phyloP scores from a whole-genome alignment of 1,139 yeast genomes.

The Ogataea hybrid region DNA sequence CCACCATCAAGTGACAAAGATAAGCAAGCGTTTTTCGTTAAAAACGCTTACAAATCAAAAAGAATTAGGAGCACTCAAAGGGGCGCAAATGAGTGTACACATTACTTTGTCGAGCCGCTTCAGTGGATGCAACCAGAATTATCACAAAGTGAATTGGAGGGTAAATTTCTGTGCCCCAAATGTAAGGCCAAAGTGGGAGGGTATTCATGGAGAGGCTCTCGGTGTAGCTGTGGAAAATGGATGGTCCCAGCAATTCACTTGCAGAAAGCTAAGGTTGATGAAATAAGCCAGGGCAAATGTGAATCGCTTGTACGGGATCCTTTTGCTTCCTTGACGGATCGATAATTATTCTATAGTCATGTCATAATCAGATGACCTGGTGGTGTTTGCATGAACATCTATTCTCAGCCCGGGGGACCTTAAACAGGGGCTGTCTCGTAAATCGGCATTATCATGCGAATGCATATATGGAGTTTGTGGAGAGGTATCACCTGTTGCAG shows the following conservation, averaged over 20 bases:
- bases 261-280: slow-evolving; percentile 79
- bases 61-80: slow-evolving; percentile 53
- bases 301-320: background rate
- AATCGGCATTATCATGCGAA: slow-evolving; percentile 4
- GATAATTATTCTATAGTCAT: slow-evolving; percentile 48
- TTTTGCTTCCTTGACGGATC: background rate
- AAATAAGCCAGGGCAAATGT: slow-evolving; percentile 21
- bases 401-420: slow-evolving; percentile 13
- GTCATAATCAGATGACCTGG: slow-evolving; percentile 43
- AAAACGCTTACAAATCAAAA: slow-evolving; percentile 58
- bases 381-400: slow-evolving; percentile 23
- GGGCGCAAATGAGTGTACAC: slow-evolving; percentile 71
- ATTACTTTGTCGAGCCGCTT: slow-evolving; percentile 81
- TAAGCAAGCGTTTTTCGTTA: slow-evolving; percentile 60
- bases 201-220: slow-evolving; percentile 91
- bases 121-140: slow-evolving; percentile 88
- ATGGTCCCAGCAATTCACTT: slow-evolving; percentile 88
- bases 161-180: slow-evolving; percentile 80
- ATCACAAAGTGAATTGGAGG: slow-evolving; percentile 69
- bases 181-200: slow-evolving; percentile 86
- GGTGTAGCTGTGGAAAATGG: slow-evolving; percentile 97
- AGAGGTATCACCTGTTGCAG: slow-evolving; percentile 25
- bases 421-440: slow-evolving; percentile 13
- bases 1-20: slow-evolving; percentile 56
- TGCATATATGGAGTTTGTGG: slow-evolving; percentile 16